Base-by-base conservation (phyloP, 441 rosid species). In the Isatis lusitanica region DNA sequence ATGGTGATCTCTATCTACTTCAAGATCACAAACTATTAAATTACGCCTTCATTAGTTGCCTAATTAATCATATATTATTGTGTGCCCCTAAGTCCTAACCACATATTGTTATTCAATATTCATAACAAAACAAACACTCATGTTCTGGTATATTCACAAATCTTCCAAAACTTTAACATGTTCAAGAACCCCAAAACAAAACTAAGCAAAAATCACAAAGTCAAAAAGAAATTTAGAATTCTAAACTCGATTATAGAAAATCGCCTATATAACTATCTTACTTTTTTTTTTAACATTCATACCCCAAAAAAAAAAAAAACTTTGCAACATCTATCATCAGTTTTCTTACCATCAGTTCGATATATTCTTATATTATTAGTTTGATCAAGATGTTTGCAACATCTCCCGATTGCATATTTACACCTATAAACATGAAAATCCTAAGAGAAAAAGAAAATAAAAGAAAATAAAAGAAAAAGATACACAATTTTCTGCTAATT, bases 401-500 rank as follows among this genome's bases (percentile, higher is more conserved):
- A 70, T n/a, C 4, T 46, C 57, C n/a, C 9, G 35, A 2, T 38
- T 21, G 36, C 56, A 42, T 42, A 42, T 58, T 10, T 51, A 67
- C 73, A 67, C 62, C 7, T 40, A 40, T 67, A 21, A 40, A 48
- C 68, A 59, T 24, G 5, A 10, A 42, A 10, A 33, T 0, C 42
- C n/a, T n/a, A n/a, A n/a, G n/a, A n/a, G n/a, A n/a, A n/a, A n/a
- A n/a, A n/a, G n/a, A n/a, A n/a, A n/a, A n/a, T 26, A 26, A 71
- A 28, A 33, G 4, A 16, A 55, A 13, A 57, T 4, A 15, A 33
- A 11, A 56, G 13, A 59, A 30, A 33, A 51, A 39, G 4, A 43
- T 42, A 30, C 57, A 73, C 12, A 55, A 7, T 15, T 61, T 68
- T 60, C 63, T 68, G 56, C 53, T 52, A 60, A 42, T 74, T 68